Percentiles rank a stretch among this genome's conserved stretches.
Evolutionary conservation across 768 basidiomycete genomes (phyloP).

Genomic region (Mycena belliarum): DNA sequence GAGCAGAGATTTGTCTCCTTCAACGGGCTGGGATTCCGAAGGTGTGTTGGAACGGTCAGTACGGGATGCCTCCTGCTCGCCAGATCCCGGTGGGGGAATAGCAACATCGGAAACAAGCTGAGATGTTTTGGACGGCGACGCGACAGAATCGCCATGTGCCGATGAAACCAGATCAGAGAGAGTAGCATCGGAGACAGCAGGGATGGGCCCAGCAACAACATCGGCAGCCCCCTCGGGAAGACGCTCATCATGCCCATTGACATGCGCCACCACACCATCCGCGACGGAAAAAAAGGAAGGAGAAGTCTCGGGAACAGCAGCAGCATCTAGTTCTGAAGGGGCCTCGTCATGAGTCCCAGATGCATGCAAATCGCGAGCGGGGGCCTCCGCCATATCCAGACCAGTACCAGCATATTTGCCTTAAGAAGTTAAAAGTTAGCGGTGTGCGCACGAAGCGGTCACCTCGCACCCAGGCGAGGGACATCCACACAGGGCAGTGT

Average conservation of each 20-base stretch:
- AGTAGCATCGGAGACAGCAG: slow-evolving; percentile 30
- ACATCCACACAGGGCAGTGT: slow-evolving; percentile 48
- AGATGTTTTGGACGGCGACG: slow-evolving; percentile 41
- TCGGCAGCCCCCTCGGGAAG: slow-evolving; percentile 26
- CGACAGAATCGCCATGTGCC: slow-evolving; percentile 28
- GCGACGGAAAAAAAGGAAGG: slow-evolving; percentile 25
- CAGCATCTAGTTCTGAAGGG: slow-evolving; percentile 28
- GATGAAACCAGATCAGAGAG: slow-evolving; percentile 31
- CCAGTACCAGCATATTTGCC: slow-evolving; percentile 43
- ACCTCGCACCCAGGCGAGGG: slow-evolving; percentile 41
- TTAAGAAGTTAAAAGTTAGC: slow-evolving; percentile 62
- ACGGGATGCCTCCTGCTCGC: slow-evolving; percentile 44
- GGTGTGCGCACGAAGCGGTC: slow-evolving; percentile 54
- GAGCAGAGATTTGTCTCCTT: slow-evolving; percentile 36
- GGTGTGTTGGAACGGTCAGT: slow-evolving; percentile 47
- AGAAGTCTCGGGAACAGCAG: slow-evolving; percentile 26
- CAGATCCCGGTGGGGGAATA: slow-evolving; percentile 39
- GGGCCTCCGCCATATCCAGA: slow-evolving; percentile 41
- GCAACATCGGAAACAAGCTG: slow-evolving; percentile 36
- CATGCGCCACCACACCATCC: slow-evolving; percentile 25
- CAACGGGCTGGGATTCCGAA: slow-evolving; percentile 24
- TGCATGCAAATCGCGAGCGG: slow-evolving; percentile 33
- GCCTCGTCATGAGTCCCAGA: slow-evolving; percentile 21
- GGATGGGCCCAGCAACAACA: slow-evolving; percentile 20
- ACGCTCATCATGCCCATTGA: slow-evolving; percentile 24